Evolutionary conservation across 495 filamentous ascomycete species (phyloP).

Genomic region (Parathielavia hyrcaniae): DNA sequence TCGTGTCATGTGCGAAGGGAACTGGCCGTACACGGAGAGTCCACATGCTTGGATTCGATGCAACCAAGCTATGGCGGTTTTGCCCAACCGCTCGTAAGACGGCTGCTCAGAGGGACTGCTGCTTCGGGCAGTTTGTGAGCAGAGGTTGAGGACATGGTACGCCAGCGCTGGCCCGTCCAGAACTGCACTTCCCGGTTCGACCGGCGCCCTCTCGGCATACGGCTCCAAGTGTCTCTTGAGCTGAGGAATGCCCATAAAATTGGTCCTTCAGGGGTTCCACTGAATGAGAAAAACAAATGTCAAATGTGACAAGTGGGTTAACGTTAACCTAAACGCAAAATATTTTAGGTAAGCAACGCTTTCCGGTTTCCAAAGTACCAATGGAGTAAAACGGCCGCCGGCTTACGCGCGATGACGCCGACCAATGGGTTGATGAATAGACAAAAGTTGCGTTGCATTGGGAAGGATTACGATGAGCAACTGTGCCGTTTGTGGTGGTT

Average conservation of each 20-base stretch:
- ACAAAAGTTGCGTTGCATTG: too few species aligned
- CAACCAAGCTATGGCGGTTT: constrained; percentile 56
- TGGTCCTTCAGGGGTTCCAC: too few species aligned
- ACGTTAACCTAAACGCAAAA: too few species aligned
- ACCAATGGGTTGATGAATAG: too few species aligned
- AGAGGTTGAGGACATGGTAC: constrained; percentile 57
- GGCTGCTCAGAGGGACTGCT: constrained; percentile 48
- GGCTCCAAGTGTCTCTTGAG: constrained; percentile 54
- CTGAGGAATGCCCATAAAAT: constrained; percentile 76
- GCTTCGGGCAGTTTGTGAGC: constrained; percentile 38
- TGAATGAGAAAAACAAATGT: too few species aligned
- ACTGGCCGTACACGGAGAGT: constrained; percentile 51
- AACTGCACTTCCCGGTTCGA: constrained; percentile 46
- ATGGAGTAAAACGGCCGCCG: too few species aligned
- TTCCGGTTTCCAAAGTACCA: too few species aligned
- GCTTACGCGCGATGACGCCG: too few species aligned
- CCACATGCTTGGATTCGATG: constrained; percentile 45
- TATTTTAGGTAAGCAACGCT: too few species aligned
- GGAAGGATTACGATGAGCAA: too few species aligned
- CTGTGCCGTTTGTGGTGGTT: too few species aligned
- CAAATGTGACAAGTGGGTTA: too few species aligned
- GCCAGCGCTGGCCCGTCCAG: constrained; percentile 75
- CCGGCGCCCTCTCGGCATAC: constrained; percentile 46
- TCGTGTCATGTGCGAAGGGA: neutral
- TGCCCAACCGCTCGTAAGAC: constrained; percentile 55